Conservation (phyloP, 2,329 filamentous ascomycete genomes). For the Huntiella abstrusa region DNA sequence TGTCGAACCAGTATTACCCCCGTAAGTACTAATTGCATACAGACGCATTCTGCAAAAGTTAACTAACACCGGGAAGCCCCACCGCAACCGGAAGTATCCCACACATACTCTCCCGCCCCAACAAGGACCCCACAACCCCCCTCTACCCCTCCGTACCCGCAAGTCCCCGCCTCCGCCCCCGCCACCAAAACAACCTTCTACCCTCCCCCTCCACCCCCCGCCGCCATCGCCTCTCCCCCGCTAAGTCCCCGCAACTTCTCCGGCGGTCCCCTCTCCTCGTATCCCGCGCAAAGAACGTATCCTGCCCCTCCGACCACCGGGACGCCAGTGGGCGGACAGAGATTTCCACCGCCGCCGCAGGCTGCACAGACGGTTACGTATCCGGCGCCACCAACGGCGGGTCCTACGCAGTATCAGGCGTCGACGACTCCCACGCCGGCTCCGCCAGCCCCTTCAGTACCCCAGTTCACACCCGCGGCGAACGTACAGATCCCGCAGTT, state of each 20-base stretch:
- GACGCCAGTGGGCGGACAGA: constrained; percentile 6
- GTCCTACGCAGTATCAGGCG: background rate
- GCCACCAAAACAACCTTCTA: constrained; percentile 28
- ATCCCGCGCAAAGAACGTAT: constrained; percentile 16
- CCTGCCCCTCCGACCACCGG: constrained; percentile 15
- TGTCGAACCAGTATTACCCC: constrained; percentile 22
- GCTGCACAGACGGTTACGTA: background rate
- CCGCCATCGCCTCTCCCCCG: constrained; percentile 17
- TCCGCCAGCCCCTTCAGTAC: background rate
- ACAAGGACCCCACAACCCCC: constrained; percentile 2
- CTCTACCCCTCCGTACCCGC: constrained; percentile 12
- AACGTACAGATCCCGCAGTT: constrained; percentile 13
- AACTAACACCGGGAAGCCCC: constrained; percentile 8
- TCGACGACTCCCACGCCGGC: background rate
- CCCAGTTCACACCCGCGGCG: constrained; percentile 10
- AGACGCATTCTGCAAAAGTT: no score
- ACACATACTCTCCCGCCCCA: constrained; percentile 10
- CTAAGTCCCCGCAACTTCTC: constrained; percentile 12
- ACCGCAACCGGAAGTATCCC: background rate
- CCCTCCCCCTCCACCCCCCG: constrained; percentile 21
- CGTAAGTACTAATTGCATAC: constrained; percentile 19
- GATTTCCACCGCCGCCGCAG: no score
- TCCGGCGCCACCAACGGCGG: background rate
- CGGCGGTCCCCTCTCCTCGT: constrained; percentile 17
- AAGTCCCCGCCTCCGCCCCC: constrained; percentile 24